A percentile compares a stretch with the other conserved stretches of the same genome.
Evolutionary conservation across 2,329 filamentous ascomycete species (phyloP).

Genomic region (Tolypocladium cylindrosporum): DNA sequence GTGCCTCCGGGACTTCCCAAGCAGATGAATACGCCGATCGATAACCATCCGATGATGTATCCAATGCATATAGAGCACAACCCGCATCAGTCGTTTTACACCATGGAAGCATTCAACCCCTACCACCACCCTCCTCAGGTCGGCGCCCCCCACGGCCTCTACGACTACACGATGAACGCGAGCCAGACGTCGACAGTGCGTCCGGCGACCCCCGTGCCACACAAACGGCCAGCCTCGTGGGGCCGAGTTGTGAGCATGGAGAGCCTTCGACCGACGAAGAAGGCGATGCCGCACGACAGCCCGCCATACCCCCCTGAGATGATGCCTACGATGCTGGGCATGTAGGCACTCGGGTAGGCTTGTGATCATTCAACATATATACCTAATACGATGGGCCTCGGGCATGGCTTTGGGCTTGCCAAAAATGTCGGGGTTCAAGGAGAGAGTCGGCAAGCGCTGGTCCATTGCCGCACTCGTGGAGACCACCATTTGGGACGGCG

Average conservation of each 20-base stretch:
- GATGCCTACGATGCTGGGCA: constrained; percentile 13
- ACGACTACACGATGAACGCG: constrained; percentile 15
- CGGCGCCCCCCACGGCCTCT: constrained; percentile 7
- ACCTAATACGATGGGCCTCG: background rate
- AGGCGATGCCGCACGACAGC: constrained; percentile 19
- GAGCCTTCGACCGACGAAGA: constrained; percentile 25
- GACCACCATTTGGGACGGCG: background rate
- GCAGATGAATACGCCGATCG: constrained; percentile 21
- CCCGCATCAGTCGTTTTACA: constrained; percentile 15
- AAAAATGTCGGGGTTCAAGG: background rate
- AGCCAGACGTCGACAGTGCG: constrained; percentile 16
- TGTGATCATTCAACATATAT: background rate
- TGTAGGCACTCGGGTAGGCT: constrained; percentile 7
- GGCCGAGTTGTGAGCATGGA: constrained; percentile 26
- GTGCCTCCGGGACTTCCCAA: constrained; percentile 13
- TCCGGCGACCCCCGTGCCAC: constrained; percentile 26
- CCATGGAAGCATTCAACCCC: constrained; percentile 7
- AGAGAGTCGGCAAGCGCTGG: background rate
- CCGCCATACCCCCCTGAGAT: constrained; percentile 11
- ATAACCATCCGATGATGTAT: constrained; percentile 18
- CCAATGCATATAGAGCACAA: constrained; percentile 20
- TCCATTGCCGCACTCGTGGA: background rate
- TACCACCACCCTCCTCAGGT: constrained; percentile 8
- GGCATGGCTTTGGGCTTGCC: background rate
- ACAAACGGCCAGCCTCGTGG: constrained; percentile 29